Evolutionary conservation across 352 stramenopile genomes (phyloP), one percentile per base, ranked within the genome.

Genomic region (Peronospora destructor): DNA sequence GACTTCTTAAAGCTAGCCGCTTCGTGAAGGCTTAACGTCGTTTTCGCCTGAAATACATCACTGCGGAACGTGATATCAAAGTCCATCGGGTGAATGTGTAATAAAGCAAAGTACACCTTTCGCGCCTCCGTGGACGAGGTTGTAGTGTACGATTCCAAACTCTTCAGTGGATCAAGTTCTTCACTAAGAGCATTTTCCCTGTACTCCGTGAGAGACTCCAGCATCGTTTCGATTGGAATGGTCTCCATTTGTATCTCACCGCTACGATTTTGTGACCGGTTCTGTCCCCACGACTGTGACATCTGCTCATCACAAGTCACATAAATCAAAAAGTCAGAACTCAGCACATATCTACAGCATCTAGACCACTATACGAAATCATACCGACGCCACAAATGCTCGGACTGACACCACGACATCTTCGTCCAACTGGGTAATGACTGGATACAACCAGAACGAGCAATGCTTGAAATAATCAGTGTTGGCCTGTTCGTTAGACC

Each of bases 381-480:
- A 46, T 73, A 91, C 81, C 45, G 76, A 61, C 53, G 69, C 83
- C 41, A 92, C 55, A 55, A 94, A 94, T 26, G 74, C 75, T 40
- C 80, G 73, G 34, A 75, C 73, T 25, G 83, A 76, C 28, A 89
- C 67, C 12, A 94, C 52, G 0, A 92, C 47, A 23, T 94, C 84
- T 84, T 94, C 84, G 37, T 94, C 84, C 12, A 94, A 39, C 43
- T 93, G 82, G 17, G 77, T 80, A 36, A 89, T 86, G 25, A 94
- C 72, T 12, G 84, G 84, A 42, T 88, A 84, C 48, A 93, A 55
- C 77, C 81, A 91, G 36, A 93, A 87, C 4, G 79, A 93, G 45
- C 71, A 94, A 56, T 94, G 83, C 61, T 94, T 84, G 40, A 92
- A 94, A 60, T 94, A 94, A 49, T 92, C 84, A 2, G 84, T 94